Conservation (phyloP, 169 alveolate species). For the Theileria annulata region DNA sequence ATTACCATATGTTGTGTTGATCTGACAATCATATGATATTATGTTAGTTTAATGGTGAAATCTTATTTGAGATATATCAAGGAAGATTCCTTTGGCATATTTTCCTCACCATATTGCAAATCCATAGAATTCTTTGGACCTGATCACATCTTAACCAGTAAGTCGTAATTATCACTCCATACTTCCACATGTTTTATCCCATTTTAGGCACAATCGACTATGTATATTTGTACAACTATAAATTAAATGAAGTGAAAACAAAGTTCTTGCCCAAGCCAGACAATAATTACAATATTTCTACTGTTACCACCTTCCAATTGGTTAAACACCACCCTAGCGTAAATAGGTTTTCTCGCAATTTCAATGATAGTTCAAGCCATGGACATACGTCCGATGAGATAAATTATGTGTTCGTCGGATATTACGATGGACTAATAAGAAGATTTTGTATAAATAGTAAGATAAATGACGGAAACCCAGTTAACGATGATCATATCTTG, state of each 20-base stretch:
- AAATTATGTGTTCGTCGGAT: constrained; percentile 54
- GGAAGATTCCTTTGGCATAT: constrained; percentile 58
- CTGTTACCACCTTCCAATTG: background rate
- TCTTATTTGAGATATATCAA: constrained; percentile 57
- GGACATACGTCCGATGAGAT: background rate
- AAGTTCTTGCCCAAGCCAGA: background rate
- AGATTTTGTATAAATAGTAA: constrained; percentile 15
- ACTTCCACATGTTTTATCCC: background rate
- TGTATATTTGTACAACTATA: background rate
- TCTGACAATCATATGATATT: background rate
- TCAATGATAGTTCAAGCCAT: background rate
- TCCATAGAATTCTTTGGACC: constrained; percentile 32
- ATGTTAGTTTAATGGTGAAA: constrained; percentile 42
- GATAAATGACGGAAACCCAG: background rate
- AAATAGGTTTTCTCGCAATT: background rate
- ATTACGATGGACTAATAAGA: constrained; percentile 52
- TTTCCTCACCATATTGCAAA: constrained; percentile 41
- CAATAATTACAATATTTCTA: background rate
- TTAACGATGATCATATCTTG: constrained; percentile 42
- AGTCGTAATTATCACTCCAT: background rate
- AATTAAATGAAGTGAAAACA: constrained; percentile 3
- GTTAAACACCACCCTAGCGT: background rate
- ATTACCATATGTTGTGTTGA: background rate
- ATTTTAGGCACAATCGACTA: background rate
- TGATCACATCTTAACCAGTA: constrained; percentile 47